A percentile compares a stretch with the other conserved stretches of the same genome.
phyloP scores from a whole-genome alignment of 2,329 filamentous ascomycete species.

The Madurella mycetomatis region DNA sequence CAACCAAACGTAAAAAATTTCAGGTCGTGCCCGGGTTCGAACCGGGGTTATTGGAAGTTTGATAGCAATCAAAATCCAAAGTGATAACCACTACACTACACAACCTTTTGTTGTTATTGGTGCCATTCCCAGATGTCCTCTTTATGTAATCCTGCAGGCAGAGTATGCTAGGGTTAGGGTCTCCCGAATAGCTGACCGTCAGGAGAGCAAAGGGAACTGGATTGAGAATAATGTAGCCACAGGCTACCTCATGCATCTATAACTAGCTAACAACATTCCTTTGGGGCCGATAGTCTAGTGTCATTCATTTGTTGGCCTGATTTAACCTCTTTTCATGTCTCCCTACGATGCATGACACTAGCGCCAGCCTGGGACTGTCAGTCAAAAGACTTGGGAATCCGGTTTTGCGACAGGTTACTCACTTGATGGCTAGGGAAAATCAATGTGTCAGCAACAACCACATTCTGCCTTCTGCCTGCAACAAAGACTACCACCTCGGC shows the following conservation, averaged over 20 bases:
- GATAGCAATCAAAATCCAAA: constrained; percentile 12
- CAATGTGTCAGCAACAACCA: constrained; percentile 82
- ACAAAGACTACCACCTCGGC: constrained; percentile 87
- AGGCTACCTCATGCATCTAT: not conserved
- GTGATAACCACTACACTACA: constrained; percentile 21
- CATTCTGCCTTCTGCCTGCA: constrained; percentile 79
- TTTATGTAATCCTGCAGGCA: not conserved
- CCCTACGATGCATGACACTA: constrained; percentile 29
- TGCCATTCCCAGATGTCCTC: not conserved
- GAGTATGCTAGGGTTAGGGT: not conserved
- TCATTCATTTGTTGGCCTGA: not conserved
- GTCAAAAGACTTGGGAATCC: not conserved
- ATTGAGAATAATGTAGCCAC: too few relatives aligned
- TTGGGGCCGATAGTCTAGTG: not conserved
- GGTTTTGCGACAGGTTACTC: constrained; percentile 29
- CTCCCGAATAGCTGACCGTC: too few relatives aligned
- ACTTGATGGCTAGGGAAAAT: constrained; percentile 90
- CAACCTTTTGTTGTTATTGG: constrained; percentile 10
- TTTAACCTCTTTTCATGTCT: constrained; percentile 2
- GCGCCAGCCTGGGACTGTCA: constrained; percentile 28
- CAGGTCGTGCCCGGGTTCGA: constrained; percentile 20
- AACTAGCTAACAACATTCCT: not conserved
- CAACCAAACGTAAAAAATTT: not conserved
- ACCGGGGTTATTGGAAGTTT: constrained; percentile 16
- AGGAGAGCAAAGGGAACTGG: too few relatives aligned